Conservation (phyloP, 257 asterid species). For the Nicotiana tomentosiformis region DNA sequence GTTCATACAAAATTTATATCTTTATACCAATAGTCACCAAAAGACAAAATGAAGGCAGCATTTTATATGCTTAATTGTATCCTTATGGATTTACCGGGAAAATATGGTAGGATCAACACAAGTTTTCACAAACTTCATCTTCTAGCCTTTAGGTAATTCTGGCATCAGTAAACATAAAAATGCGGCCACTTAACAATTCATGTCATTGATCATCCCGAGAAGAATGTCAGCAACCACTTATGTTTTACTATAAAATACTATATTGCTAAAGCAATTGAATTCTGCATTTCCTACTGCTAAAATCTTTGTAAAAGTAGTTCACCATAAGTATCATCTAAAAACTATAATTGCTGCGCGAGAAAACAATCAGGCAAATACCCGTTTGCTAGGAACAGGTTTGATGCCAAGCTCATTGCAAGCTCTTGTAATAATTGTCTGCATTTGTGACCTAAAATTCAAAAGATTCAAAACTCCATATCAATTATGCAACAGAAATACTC, state of each 20-base stretch:
- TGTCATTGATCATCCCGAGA: background rate
- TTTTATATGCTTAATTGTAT: background rate
- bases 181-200: background rate
- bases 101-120: background rate
- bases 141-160: background rate
- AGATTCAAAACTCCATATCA: conserved; percentile 7
- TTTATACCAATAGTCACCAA: background rate
- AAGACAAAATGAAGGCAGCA: background rate
- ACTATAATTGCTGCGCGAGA: background rate
- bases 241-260: background rate
- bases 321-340: background rate
- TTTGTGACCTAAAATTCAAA: conserved; percentile 68
- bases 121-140: background rate
- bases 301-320: background rate
- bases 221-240: background rate
- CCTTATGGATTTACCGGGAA: background rate
- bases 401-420: conserved; percentile 88
- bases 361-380: conserved; percentile 42
- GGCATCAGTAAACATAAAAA: background rate
- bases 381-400: conserved; percentile 78
- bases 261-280: background rate
- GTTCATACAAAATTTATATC: background rate
- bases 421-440: conserved; percentile 91
- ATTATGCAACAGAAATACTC: background rate
- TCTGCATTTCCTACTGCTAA: background rate